Base-by-base conservation (phyloP, 2,329 filamentous ascomycete genomes). In the Colletotrichum tabaci region DNA sequence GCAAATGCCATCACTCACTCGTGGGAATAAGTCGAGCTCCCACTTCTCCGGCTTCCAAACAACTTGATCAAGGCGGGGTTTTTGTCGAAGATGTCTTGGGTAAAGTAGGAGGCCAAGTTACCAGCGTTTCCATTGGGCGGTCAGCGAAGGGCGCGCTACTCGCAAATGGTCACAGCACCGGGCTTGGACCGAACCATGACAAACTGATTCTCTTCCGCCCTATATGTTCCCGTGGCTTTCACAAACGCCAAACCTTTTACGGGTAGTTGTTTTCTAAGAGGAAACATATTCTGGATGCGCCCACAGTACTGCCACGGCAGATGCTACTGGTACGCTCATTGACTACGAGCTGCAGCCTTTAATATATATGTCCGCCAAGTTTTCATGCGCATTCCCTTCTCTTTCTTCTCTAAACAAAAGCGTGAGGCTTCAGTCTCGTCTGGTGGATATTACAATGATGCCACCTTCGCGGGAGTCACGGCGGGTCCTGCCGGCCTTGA, bases 361-460 rank as follows among this genome's bases (percentile, higher is more conserved):
- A 30, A 30, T 30, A 81, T 86, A 16, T 82, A 80, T 53, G 77
- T 84, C 26, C 75, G 78, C 35, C 74, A 75, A 52, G 80, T 83
- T 61, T 82, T 88, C 10, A 81, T 82, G 38, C 79, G 82, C 42
- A 78, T 78, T 9, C 77, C 86, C 5, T 79, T 74, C 35, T 80
- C 83, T 5, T 81, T 79, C 4, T 26, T 26, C 26, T 26, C 4
- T 26, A 85, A 88, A 71, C 83, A 86, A 73, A 86, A 88, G 73
- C 78, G 88, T 38, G 82, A 88, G 46, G 88, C 87, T 0, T 87
- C 86, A 0, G 81, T 88, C 21, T 86, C 83, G 23, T 86, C 84
- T 8, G 86, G 83, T 42, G 86, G 76, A 18, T 74, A 74, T 18
- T 73, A 74, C 44, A 62, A 75, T 13, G 70, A 73, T 6, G 74